Conservation (phyloP, 2,329 filamentous ascomycete genomes). For the Monosporascus cannonballus region DNA sequence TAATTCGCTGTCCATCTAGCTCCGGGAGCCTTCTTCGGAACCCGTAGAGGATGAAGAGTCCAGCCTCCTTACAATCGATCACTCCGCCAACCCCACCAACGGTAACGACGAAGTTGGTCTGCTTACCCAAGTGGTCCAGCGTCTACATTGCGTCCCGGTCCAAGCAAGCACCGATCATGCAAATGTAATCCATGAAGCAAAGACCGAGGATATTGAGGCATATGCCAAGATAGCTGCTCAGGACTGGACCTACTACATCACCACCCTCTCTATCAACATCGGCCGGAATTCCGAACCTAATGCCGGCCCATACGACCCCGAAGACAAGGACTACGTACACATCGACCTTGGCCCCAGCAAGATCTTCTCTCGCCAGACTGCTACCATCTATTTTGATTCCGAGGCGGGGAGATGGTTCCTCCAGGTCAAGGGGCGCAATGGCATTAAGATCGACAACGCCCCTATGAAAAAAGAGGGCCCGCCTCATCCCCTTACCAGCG, state of each 20-base stretch:
- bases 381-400: conserved; percentile 65
- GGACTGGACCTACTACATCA: conserved; percentile 82
- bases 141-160: conserved; percentile 40
- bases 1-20: conserved; percentile 21
- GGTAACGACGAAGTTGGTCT: conserved; percentile 48
- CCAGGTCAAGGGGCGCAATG: conserved; percentile 84
- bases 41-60: conserved; percentile 40
- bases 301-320: conserved; percentile 34
- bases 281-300: conserved; percentile 59
- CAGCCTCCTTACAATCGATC: conserved; percentile 33
- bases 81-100: conserved; percentile 27
- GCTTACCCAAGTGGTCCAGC: conserved; percentile 50
- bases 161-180: conserved; percentile 57
- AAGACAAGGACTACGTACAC: conserved; percentile 56
- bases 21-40: conserved; percentile 37
- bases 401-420: conserved; percentile 74
- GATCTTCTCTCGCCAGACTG: conserved; percentile 72
- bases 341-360: conserved; percentile 86
- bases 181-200: conserved; percentile 57
- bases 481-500: conserved; percentile 66
- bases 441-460: conserved; percentile 74
- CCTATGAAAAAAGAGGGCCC: conserved; percentile 59
- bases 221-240: conserved; percentile 78
- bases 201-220: conserved; percentile 59
- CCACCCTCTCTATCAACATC: conserved; percentile 68